These are phyloP conservation scores for Hypoxylon rickii DNA, from an alignment of 495 filamentous ascomycete species.

Conservation along the genomic window DNA sequence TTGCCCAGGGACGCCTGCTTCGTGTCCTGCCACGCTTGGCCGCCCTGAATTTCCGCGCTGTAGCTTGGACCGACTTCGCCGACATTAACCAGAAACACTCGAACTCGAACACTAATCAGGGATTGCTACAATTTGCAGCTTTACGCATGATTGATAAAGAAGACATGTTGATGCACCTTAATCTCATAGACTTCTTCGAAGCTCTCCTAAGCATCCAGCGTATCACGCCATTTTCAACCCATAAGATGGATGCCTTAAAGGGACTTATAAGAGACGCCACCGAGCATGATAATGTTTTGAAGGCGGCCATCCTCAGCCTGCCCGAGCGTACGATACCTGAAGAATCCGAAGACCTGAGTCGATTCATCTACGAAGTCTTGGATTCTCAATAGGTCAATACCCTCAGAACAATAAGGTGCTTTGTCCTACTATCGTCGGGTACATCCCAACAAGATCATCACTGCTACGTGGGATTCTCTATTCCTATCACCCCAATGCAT, in stretches of 20 bases:
- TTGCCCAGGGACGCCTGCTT: slow-evolving; percentile 79
- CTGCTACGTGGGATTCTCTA: too few relatives aligned
- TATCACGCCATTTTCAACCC: slow-evolving; percentile 44
- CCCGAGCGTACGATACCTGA: slow-evolving; percentile 51
- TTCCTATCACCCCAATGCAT: too few relatives aligned
- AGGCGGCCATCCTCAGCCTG: slow-evolving; percentile 45
- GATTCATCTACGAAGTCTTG: slow-evolving; percentile 44
- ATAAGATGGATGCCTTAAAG: slow-evolving; percentile 48
- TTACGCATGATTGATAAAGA: slow-evolving; percentile 72
- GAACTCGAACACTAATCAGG: slow-evolving; percentile 44
- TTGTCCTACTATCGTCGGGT: too few relatives aligned
- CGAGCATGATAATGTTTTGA: slow-evolving; percentile 44
- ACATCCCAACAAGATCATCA: too few relatives aligned
- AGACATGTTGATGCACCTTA: slow-evolving; percentile 82
- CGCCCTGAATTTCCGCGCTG: slow-evolving; percentile 62
- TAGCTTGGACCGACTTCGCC: slow-evolving; percentile 61
- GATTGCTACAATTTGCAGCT: slow-evolving; percentile 76
- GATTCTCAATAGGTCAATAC: slow-evolving; percentile 4
- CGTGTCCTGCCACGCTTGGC: slow-evolving; percentile 71
- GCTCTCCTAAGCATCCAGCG: slow-evolving; percentile 62
- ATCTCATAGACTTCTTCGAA: slow-evolving; percentile 74
- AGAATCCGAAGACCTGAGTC: slow-evolving; percentile 46
- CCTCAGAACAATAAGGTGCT: too few relatives aligned
- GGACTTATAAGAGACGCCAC: slow-evolving; percentile 46
- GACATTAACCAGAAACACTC: slow-evolving; percentile 63